Percentiles rank a stretch among this genome's conserved stretches.
These are phyloP conservation scores for Diversispora epigaea DNA, from an alignment of 192 early-diverging fungal genomes.

Conservation along the genomic window DNA sequence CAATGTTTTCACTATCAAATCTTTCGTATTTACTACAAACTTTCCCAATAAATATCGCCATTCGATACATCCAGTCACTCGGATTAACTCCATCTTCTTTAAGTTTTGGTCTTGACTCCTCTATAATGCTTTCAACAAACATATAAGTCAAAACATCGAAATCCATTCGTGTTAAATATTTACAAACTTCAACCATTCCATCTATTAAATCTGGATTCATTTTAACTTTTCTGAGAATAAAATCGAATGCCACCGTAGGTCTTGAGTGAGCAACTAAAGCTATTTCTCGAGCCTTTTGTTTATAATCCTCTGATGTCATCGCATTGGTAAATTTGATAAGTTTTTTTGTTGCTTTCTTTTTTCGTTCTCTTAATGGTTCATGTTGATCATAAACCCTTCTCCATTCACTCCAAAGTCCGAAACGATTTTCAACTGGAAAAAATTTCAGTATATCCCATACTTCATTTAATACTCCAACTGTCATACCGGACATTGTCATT, in stretches of 20 bases:
- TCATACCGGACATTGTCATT: constrained; percentile 56
- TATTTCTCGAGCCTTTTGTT: constrained; percentile 68
- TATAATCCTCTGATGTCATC: constrained; percentile 68
- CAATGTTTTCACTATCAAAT: constrained; percentile 51
- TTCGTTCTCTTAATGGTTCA: constrained; percentile 39
- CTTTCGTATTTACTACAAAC: constrained; percentile 64
- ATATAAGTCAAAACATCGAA: constrained; percentile 72
- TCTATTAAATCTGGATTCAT: constrained; percentile 76
- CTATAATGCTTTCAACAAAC: constrained; percentile 66
- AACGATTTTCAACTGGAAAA: constrained; percentile 61
- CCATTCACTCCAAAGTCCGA: constrained; percentile 79
- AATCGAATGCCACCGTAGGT: constrained; percentile 67
- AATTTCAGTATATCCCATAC: constrained; percentile 64
- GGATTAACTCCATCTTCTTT: constrained; percentile 63
- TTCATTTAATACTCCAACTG: constrained; percentile 61
- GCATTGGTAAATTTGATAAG: constrained; percentile 63
- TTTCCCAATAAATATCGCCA: constrained; percentile 65
- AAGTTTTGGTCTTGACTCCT: constrained; percentile 50
- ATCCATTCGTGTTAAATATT: constrained; percentile 69
- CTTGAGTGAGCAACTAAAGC: constrained; percentile 75
- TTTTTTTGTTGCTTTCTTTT: constrained; percentile 45
- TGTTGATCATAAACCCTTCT: constrained; percentile 52
- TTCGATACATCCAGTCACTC: constrained; percentile 52
- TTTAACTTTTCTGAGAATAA: constrained; percentile 67
- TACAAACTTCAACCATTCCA: constrained; percentile 69